Base-by-base conservation (phyloP, 768 basidiomycete species). In the Heimioporus sp. region DNA sequence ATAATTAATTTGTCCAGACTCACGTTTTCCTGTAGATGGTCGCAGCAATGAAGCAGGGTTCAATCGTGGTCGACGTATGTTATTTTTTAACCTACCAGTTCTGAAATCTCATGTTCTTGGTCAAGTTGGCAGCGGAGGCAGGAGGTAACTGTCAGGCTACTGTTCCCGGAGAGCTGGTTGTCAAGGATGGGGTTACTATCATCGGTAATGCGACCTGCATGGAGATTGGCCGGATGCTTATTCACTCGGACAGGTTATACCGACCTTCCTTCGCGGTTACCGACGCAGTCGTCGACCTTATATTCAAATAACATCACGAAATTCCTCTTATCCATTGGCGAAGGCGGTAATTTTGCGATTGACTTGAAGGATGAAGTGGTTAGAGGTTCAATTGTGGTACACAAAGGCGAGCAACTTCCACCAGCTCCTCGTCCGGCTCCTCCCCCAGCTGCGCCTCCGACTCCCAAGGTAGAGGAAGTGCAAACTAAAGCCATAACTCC, bases 291-390 rank as follows among this genome's bases (percentile, higher is more conserved):
- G 5, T 91, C 89, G 5, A 91, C 90, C 4, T 73, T 94, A 7
- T 94, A 94, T 66, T 94, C 92, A 7, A 94, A 94, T 70, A 94
- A 94, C 62, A 85, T 94, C 56, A 86, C 87, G 35, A 94, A 94
- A 65, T 93, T 94, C 71, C 76, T 94, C 40, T 75, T 93, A 15
- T 92, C 91, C 5, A 80, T 94, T 9, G 83, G 85, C 28, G 78
- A 78, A 36, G 79, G 85, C 40, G 77, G 75, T 41, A 80, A 74
- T 42, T 93, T 83, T 64, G 69, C 68, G 7, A 72, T 94, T 48
- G 81, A 93, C 63, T 75, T 92, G 15, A 79, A 80, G 15, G 92
- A 94, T 60, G 92, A 94, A 70, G 92, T 93, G 38, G 81, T 88
- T 52, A 82, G 91, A 43, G 90, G 91, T 9, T 83, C 91, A 3